A percentile compares a stretch with the other conserved stretches of the same genome.
Conservation (phyloP, 148 eudicot species). For the Dianthus caryophyllus region DNA sequence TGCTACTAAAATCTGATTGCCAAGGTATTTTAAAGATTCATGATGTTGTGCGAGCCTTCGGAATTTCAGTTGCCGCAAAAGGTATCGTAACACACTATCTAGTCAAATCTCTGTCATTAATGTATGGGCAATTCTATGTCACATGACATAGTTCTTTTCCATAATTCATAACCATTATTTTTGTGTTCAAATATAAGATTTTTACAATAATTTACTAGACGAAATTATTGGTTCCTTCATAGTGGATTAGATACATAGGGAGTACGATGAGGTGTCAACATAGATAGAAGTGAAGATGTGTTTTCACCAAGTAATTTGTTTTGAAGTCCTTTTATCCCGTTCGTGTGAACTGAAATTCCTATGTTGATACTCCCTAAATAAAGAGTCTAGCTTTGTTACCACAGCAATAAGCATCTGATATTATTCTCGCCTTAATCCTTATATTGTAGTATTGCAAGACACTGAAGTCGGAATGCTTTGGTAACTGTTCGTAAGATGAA, state of each 20-base stretch:
- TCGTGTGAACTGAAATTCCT: neutral
- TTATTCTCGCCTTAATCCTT: no score
- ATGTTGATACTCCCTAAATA: neutral
- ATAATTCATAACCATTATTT: neutral
- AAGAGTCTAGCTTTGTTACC: no score
- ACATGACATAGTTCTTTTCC: neutral
- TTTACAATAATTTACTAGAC: neutral
- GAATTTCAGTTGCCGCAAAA: neutral
- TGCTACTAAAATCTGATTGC: neutral
- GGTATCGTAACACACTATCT: neutral
- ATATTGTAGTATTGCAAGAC: no score
- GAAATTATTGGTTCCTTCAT: no score
- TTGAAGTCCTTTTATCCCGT: neutral
- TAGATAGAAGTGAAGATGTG: neutral
- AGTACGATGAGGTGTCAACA: no score
- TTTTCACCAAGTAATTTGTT: no score
- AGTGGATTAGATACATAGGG: no score
- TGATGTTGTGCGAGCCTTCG: slow-evolving; percentile 5
- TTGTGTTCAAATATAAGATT: neutral
- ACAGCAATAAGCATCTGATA: no score
- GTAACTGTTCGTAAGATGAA: no score
- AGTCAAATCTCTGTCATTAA: neutral
- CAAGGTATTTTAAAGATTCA: neutral
- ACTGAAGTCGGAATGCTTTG: no score
- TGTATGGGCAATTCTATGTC: neutral